Base-by-base conservation (phyloP, 441 rosid genomes). In the Jatropha podagrica region DNA sequence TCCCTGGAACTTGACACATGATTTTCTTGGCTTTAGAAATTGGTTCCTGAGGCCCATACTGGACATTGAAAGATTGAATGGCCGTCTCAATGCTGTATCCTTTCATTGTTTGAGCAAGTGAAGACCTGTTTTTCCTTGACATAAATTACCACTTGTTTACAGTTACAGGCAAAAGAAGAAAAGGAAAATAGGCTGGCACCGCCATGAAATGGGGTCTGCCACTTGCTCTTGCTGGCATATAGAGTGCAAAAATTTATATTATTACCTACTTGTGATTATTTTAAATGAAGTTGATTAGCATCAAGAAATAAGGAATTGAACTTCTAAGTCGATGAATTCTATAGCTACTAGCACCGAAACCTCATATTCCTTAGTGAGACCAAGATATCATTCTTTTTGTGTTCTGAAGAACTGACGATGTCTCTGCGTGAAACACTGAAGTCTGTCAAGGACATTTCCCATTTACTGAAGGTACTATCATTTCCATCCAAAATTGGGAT, bases 31-130 rank as follows among this genome's bases (percentile, higher is more conserved):
- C 76, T 80, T 70, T 79, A 96, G 99, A 80, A 93, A 86, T 88
- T 96, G 99, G 99, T 96, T 96, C 85, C 83, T 96, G 83, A 89
- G 99, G 86, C 99, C 99, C 73, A 85, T 93, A 78, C 77, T 96
- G n/a, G 94, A 93, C 77, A 87, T 92, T 54, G 89, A 90, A 85
- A 87, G 71, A 72, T 77, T 96, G 87, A 92, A 90, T 74, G 78
- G 75, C 72, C 98, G 99, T 77, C 95, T 92, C 76, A 84, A 93
- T 86, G 82, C 92, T 74, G 99, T 96, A 96, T 96, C 99, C 99
- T 88, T 80, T 73, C 55, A 54, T 68, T 81, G 72, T 65, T 63
- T 32, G 56, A 42, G 54, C 46, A 68, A 70, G 60, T 77, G 65
- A 68, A 74, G 60, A 66, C 26, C 49, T 51, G 61, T 49, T 70